phyloP scores from a whole-genome alignment of 1,284 basidiomycete species.

The Puccinia hordei region DNA sequence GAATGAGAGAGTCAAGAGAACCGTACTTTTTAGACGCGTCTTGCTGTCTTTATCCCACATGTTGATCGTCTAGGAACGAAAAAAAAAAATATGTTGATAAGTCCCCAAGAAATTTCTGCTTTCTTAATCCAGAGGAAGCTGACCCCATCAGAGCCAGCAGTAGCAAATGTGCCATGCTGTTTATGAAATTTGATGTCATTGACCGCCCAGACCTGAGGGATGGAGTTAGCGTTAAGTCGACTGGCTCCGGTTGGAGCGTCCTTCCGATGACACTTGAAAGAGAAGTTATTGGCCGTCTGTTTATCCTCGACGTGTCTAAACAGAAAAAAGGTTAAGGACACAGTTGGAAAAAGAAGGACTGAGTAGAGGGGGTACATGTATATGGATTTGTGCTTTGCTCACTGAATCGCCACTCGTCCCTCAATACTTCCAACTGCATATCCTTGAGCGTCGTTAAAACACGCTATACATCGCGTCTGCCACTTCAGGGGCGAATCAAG shows the following conservation, averaged over 20 bases:
- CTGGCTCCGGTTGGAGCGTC: conserved; percentile 61
- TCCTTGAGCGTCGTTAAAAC: conserved; percentile 77
- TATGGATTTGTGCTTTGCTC: conserved; percentile 62
- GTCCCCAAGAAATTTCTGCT: no score
- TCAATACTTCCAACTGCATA: conserved; percentile 94
- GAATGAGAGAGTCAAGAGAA: background rate
- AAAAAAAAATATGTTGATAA: no score
- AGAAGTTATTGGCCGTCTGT: conserved; percentile 75
- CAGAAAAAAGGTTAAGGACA: no score
- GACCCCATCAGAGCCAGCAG: conserved; percentile 70
- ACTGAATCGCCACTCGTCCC: conserved; percentile 95
- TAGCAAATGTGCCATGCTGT: conserved; percentile 88
- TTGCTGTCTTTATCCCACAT: conserved; percentile 82
- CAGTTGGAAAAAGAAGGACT: no score
- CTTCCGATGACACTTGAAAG: conserved; percentile 92
- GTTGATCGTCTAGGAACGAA: conserved; percentile 55
- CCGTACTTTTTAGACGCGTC: conserved; percentile 80
- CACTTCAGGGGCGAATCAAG: conserved; percentile 82
- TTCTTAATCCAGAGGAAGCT: conserved; percentile 52
- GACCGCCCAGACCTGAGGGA: conserved; percentile 82
- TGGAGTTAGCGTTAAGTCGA: conserved; percentile 68
- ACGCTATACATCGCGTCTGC: conserved; percentile 87
- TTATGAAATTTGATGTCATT: conserved; percentile 92
- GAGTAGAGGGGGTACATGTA: conserved; percentile 50
- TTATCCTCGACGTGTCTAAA: conserved; percentile 77